phyloP scores from a whole-genome alignment of 441 rosid species.

The Flueggea neowawraea region DNA sequence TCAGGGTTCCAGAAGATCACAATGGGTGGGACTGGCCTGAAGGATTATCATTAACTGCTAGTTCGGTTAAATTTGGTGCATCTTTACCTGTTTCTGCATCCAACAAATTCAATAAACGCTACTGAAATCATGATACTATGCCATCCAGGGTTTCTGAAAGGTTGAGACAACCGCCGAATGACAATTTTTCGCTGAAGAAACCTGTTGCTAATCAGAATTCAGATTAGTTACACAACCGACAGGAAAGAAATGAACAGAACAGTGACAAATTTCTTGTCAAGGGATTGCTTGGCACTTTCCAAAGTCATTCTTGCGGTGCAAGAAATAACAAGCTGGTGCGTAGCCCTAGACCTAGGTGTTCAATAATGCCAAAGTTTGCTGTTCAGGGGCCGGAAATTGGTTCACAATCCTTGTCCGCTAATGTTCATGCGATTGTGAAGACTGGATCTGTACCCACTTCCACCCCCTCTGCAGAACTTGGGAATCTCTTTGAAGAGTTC shows the following conservation, averaged over 20 bases:
- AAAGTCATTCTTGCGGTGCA: constrained; percentile 15
- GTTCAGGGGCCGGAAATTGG: constrained; percentile 26
- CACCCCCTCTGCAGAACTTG: constrained; percentile 21
- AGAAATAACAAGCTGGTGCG: constrained; percentile 21
- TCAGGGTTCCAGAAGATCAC: constrained; percentile 60
- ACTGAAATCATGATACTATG: constrained; percentile 19
- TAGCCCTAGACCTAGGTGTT: constrained; percentile 21
- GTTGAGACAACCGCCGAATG: constrained; percentile 14
- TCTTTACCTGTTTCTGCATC: constrained; percentile 10
- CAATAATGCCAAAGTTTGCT: constrained; percentile 20
- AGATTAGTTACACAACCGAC: constrained; percentile 21
- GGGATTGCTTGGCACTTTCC: constrained; percentile 23
- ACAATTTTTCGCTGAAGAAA: constrained; percentile 8
- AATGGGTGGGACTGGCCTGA: constrained; percentile 70
- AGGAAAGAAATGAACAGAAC: constrained; percentile 18
- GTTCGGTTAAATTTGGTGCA: constrained; percentile 36
- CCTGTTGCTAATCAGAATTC: constrained; percentile 12
- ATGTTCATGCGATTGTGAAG: constrained; percentile 24
- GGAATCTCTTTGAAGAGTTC: constrained; percentile 15
- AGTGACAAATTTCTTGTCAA: constrained; percentile 21
- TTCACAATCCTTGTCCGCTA: constrained; percentile 19
- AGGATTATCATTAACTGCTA: constrained; percentile 44
- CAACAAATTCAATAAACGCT: constrained; percentile 23
- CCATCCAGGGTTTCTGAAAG: constrained; percentile 26
- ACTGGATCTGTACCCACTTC: constrained; percentile 16